These are phyloP conservation scores for Triticum timopheevii DNA, from an alignment of 176 grass and related monocot species.

Conservation along the genomic window DNA sequence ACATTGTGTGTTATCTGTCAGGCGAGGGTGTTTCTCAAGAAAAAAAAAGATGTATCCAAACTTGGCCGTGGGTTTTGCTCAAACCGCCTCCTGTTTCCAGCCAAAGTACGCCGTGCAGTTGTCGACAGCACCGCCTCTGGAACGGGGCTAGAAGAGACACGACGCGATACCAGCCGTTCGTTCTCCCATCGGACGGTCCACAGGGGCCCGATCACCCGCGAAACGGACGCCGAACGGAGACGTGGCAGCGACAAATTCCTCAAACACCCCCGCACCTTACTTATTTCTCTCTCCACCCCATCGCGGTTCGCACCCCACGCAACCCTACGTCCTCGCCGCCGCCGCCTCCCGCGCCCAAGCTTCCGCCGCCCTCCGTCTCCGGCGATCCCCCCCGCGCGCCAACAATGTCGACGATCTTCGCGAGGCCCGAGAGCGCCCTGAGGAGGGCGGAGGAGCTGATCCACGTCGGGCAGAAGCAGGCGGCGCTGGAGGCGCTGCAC, in stretches of 20 bases:
- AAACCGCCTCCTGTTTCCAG: not conserved
- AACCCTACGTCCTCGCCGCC: conserved; percentile 25
- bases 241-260: not conserved
- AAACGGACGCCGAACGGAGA: not conserved
- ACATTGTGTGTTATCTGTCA: too few relatives aligned
- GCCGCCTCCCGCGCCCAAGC: not conserved
- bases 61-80: not conserved
- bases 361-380: not conserved
- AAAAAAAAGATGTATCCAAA: not conserved
- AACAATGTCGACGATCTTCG: conserved; percentile 73
- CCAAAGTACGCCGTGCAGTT: too few relatives aligned
- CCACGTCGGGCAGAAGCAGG: conserved; percentile 97
- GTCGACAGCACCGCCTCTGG: not conserved
- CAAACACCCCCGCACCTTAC: not conserved
- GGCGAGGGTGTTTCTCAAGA: too few relatives aligned
- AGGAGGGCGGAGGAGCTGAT: conserved; percentile 90
- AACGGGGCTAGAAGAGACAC: not conserved
- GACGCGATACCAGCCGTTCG: not conserved
- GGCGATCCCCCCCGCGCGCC: conserved; percentile 32
- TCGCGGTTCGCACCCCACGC: not conserved
- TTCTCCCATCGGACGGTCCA: not conserved
- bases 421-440: conserved; percentile 89
- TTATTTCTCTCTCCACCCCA: not conserved
- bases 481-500: conserved; percentile 83
- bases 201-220: not conserved